Conservation (phyloP, 441 rosid genomes). For the Viola pubescens region DNA sequence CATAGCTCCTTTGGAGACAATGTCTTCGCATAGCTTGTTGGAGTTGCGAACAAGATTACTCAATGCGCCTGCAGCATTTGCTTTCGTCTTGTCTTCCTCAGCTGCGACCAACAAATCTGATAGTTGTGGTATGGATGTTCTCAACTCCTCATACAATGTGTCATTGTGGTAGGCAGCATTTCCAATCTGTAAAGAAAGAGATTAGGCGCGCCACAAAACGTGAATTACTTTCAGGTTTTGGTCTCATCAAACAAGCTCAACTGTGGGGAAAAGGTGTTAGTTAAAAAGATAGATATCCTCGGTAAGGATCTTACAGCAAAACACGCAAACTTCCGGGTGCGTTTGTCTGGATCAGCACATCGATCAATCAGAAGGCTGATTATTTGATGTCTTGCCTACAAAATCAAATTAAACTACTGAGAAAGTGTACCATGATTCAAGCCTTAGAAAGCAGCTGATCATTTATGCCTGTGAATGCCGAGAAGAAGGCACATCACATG, state of each 20-base stretch:
- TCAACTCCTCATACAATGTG: constrained; percentile 68
- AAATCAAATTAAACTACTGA: constrained; percentile 16
- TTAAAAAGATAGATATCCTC: too few species aligned
- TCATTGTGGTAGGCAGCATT: constrained; percentile 96
- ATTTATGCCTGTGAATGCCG: not conserved
- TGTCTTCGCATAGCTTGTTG: constrained; percentile 82
- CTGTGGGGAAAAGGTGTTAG: too few species aligned
- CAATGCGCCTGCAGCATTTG: constrained; percentile 95
- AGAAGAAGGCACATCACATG: not conserved
- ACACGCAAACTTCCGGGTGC: constrained; percentile 94
- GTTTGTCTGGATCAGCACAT: constrained; percentile 91
- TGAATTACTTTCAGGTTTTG: too few species aligned
- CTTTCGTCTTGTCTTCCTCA: constrained; percentile 96
- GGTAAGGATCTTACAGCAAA: constrained; percentile 62
- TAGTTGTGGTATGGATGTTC: constrained; percentile 80
- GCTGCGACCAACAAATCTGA: constrained; percentile 63
- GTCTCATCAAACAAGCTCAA: too few species aligned
- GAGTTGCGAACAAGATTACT: constrained; percentile 98
- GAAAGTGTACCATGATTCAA: constrained; percentile 17
- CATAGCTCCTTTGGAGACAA: constrained; percentile 87
- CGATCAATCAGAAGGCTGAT: constrained; percentile 78
- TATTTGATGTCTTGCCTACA: constrained; percentile 64
- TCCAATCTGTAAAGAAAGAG: constrained; percentile 53
- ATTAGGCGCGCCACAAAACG: not conserved
- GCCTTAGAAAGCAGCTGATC: not conserved